phyloP scores from a whole-genome alignment of 495 filamentous ascomycete species.

The Margaritispora aquatica region DNA sequence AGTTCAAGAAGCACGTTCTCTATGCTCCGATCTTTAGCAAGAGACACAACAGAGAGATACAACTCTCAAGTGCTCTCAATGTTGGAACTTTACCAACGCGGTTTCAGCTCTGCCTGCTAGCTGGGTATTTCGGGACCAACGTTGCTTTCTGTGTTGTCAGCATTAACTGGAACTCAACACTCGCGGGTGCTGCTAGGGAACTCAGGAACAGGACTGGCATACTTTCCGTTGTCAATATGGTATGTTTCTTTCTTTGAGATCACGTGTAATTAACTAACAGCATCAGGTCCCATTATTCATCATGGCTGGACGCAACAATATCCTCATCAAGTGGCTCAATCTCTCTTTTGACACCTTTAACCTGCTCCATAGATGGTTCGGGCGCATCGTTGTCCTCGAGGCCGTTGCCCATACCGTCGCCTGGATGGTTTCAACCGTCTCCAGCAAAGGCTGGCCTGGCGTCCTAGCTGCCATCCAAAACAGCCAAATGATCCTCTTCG shows the following conservation, averaged over 20 bases:
- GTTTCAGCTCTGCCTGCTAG: constrained; percentile 72
- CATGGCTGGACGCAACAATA: constrained; percentile 51
- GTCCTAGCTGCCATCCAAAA: constrained; percentile 32
- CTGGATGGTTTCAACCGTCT: constrained; percentile 27
- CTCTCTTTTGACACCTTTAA: constrained; percentile 76
- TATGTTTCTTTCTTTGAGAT: constrained; percentile 41
- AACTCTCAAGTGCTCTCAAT: constrained; percentile 77
- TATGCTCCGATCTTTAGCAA: constrained; percentile 78
- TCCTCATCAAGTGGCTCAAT: constrained; percentile 54
- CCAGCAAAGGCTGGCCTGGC: constrained; percentile 37
- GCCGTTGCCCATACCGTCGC: constrained; percentile 55
- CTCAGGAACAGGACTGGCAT: constrained; percentile 81
- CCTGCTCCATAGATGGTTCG: constrained; percentile 73
- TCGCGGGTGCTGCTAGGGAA: constrained; percentile 50
- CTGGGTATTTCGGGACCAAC: constrained; percentile 68
- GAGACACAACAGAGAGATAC: constrained; percentile 83
- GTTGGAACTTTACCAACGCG: constrained; percentile 86
- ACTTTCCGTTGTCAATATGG: constrained; percentile 80
- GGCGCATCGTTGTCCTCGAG: constrained; percentile 64
- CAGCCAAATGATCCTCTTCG: constrained; percentile 37
- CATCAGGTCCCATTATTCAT: constrained; percentile 44
- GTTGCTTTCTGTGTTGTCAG: constrained; percentile 71
- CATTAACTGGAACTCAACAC: constrained; percentile 51
- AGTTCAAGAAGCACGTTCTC: constrained; percentile 74
- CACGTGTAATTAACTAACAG: constrained; percentile 31